Percentiles rank a stretch among this genome's conserved stretches.
Conservation (phyloP, 345 rosid species). For the Eucalyptus curtisii region DNA sequence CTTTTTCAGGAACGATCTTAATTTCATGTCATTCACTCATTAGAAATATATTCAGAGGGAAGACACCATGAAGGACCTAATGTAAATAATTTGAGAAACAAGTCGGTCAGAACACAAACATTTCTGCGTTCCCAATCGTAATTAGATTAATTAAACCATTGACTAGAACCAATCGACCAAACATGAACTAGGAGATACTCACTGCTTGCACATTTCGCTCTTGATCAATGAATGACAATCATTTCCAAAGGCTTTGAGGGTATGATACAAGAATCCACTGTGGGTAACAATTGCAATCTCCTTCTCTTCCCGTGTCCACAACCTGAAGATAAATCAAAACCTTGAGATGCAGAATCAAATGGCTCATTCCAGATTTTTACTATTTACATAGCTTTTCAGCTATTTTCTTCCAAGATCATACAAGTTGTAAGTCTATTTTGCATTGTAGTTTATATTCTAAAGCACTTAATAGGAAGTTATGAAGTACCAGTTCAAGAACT, state of each 20-base stretch:
- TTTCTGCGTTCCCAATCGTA: background rate
- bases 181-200: background rate
- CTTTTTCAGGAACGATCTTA: background rate
- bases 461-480: background rate
- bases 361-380: background rate
- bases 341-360: background rate
- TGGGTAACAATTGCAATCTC: conserved; percentile 79
- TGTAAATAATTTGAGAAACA: background rate
- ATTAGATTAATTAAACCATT: background rate
- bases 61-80: background rate
- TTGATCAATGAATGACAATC: conserved; percentile 8
- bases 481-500: conserved; percentile 44
- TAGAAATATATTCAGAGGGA: background rate
- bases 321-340: conserved; percentile 15
- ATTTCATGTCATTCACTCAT: background rate
- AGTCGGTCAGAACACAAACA: background rate
- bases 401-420: background rate
- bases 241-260: conserved; percentile 23
- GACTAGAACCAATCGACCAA: background rate
- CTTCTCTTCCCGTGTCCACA: conserved; percentile 64
- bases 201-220: conserved; percentile 22
- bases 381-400: background rate
- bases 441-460: background rate
- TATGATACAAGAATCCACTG: conserved; percentile 48
- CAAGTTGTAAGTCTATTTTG: background rate